Conservation (phyloP, 2,329 filamentous ascomycete genomes). For the Cercospora zeae-maydis region DNA sequence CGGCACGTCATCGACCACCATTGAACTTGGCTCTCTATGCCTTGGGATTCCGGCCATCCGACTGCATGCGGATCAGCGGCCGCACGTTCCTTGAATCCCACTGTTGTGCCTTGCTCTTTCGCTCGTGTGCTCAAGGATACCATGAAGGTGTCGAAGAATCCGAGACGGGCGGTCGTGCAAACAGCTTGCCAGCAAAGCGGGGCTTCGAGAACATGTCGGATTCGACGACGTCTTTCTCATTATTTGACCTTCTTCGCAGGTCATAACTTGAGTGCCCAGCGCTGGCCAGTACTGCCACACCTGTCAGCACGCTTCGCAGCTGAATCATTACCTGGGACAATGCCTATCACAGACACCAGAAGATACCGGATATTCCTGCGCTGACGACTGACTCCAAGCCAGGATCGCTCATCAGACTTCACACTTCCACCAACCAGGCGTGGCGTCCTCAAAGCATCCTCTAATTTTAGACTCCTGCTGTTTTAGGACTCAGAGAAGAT, state of each 20-base stretch:
- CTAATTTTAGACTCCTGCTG: not conserved
- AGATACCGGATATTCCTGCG: not conserved
- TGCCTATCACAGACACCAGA: too few species aligned
- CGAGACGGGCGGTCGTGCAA: conserved; percentile 92
- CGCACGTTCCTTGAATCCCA: conserved; percentile 85
- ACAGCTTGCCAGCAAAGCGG: conserved; percentile 83
- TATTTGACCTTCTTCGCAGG: too few species aligned
- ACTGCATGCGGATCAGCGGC: conserved; percentile 97
- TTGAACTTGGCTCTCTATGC: conserved; percentile 89
- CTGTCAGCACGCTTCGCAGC: too few species aligned
- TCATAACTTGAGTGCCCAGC: too few species aligned
- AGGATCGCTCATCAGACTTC: not conserved
- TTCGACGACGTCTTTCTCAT: too few species aligned
- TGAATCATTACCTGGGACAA: too few species aligned
- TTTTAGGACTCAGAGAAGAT: not conserved
- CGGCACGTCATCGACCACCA: conserved; percentile 87
- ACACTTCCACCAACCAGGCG: not conserved
- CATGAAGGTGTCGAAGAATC: conserved; percentile 98
- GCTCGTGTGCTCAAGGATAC: conserved; percentile 65
- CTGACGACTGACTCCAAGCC: not conserved
- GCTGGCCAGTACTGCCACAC: too few species aligned
- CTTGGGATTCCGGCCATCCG: conserved; percentile 82
- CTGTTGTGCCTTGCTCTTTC: conserved; percentile 62
- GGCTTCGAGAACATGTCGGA: too few species aligned
- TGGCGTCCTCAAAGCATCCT: not conserved